Percentiles rank a stretch among this genome's conserved stretches.
phyloP scores from a whole-genome alignment of 805 yeast genomes.

The Blastobotrys americana region DNA sequence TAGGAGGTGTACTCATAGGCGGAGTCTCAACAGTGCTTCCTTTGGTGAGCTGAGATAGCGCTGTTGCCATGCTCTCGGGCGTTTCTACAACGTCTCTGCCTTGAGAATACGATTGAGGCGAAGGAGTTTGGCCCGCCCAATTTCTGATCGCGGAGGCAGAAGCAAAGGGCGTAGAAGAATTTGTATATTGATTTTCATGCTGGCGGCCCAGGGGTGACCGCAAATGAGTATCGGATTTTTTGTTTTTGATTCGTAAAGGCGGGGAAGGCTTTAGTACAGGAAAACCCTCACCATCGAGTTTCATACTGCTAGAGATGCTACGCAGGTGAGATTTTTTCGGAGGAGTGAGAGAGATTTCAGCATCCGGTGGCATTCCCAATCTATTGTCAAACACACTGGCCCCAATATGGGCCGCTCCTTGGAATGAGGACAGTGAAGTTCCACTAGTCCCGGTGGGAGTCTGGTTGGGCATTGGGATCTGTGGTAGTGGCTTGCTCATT shows the following conservation, averaged over 20 bases:
- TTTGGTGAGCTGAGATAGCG: background rate
- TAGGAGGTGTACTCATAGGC: background rate
- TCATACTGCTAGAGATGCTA: background rate
- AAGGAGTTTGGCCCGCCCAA: background rate
- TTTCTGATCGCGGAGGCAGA: slow-evolving; percentile 5
- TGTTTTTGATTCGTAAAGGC: slow-evolving; percentile 7
- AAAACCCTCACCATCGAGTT: slow-evolving; percentile 1
- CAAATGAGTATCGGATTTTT: slow-evolving; percentile 2
- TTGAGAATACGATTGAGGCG: background rate
- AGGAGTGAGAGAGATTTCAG: too few species aligned
- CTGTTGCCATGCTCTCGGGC: background rate
- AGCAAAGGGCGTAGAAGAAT: slow-evolving; percentile 5
- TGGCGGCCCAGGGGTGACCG: background rate
- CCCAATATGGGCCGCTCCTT: too few species aligned
- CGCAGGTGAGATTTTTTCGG: slow-evolving; percentile 7
- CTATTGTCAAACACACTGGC: too few species aligned
- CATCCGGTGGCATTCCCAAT: too few species aligned
- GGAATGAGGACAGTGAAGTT: too few species aligned
- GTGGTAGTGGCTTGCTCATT: background rate
- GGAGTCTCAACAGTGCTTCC: background rate
- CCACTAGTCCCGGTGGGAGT: too few species aligned
- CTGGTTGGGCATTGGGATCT: too few species aligned
- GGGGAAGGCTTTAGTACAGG: slow-evolving; percentile 10
- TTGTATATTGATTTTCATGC: too few species aligned
- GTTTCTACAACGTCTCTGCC: background rate